phyloP scores from a whole-genome alignment of 495 filamentous ascomycete species.

The Talaromyces liani region DNA sequence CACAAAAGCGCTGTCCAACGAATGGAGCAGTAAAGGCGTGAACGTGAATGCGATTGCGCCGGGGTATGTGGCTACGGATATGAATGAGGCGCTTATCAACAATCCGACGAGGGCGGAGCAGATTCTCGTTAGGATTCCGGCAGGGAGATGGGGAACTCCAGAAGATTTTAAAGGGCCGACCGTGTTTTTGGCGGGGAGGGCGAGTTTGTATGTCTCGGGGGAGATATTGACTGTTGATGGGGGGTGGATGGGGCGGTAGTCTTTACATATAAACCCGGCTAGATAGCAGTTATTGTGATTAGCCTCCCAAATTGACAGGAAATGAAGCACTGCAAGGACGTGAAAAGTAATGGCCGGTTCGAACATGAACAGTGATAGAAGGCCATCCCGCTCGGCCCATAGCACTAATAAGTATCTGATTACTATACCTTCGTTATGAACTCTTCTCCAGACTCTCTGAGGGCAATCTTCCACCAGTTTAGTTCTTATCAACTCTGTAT shows the following conservation, averaged over 20 bases:
- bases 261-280: neutral
- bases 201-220: slow-evolving; percentile 73
- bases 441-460: too few relatives aligned
- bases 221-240: slow-evolving; percentile 76
- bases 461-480: too few relatives aligned
- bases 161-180: slow-evolving; percentile 34
- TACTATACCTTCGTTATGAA: too few relatives aligned
- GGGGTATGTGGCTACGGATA: slow-evolving; percentile 75
- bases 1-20: slow-evolving; percentile 74
- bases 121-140: slow-evolving; percentile 71
- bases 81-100: slow-evolving; percentile 70
- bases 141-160: slow-evolving; percentile 53
- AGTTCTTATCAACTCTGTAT: too few relatives aligned
- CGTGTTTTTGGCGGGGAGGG: slow-evolving; percentile 38
- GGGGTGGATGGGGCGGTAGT: slow-evolving; percentile 81
- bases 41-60: slow-evolving; percentile 68
- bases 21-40: slow-evolving; percentile 68
- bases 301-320: too few relatives aligned
- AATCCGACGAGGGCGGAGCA: slow-evolving; percentile 55
- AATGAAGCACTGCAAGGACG: too few relatives aligned
- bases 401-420: too few relatives aligned
- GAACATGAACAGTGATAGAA: too few relatives aligned
- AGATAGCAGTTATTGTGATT: too few relatives aligned
- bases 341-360: too few relatives aligned
- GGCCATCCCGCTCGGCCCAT: too few relatives aligned